Evolutionary conservation across 441 rosid genomes (phyloP).

Genomic region (Kokia cookei): DNA sequence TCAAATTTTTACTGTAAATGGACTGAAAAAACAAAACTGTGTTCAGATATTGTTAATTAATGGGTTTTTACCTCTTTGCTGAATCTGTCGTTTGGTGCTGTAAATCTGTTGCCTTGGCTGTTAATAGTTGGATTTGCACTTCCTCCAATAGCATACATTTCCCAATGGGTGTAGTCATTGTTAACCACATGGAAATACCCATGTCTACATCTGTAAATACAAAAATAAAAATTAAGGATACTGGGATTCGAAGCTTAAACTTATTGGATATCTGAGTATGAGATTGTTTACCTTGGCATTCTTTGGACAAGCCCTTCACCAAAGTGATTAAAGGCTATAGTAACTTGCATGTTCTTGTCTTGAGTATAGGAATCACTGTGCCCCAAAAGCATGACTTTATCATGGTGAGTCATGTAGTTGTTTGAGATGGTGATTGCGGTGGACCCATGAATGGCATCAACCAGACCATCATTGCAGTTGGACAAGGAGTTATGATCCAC

Average conservation of each 20-base stretch:
- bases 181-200: constrained; percentile 80
- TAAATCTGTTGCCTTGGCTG: constrained; percentile 68
- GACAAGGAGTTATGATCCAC: constrained; percentile 85
- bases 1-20: not conserved
- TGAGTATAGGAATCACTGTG: constrained; percentile 76
- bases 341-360: constrained; percentile 93
- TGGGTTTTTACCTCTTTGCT: constrained; percentile 49
- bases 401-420: constrained; percentile 89
- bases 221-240: not conserved
- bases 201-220: constrained; percentile 49
- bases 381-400: constrained; percentile 89
- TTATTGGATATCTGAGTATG: not conserved
- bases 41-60: not conserved
- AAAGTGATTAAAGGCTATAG: constrained; percentile 91
- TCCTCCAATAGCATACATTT: constrained; percentile 77
- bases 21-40: not conserved
- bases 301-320: constrained; percentile 95
- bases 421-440: constrained; percentile 88
- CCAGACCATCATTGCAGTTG: constrained; percentile 69
- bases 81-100: constrained; percentile 40
- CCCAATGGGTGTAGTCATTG: constrained; percentile 80
- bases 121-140: constrained; percentile 69
- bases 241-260: not conserved
- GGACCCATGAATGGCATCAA: constrained; percentile 84
- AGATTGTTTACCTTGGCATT: constrained; percentile 70